Evolutionary conservation across 1,284 basidiomycete genomes (phyloP), one percentile per base, ranked within the genome.

Genomic region (Rhodofomes roseus): DNA sequence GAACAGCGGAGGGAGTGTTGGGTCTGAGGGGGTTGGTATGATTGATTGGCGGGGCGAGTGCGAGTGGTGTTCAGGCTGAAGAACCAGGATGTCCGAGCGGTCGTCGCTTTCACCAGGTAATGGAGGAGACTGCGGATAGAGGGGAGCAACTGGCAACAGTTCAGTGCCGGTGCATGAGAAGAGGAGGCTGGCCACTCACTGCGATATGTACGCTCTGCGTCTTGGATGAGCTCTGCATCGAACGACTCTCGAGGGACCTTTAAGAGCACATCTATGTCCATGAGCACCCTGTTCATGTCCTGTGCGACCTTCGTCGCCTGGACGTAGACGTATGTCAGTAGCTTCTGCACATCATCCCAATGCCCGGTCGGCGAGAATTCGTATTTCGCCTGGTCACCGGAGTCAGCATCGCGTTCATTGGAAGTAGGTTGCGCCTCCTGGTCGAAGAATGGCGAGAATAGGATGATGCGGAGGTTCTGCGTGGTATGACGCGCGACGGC

Each of bases 311-410:
- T 85, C 23, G 86, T 86, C 18, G 89, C 86, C 66, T 89, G 86
- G 8, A 90, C 87, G 68, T 92, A 92, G 53, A 87, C 81, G 69
- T 82, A 89, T 0, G 89, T 88, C 62, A 92, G 76, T 36, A 91
- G 76, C 9, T 79, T 74, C 72, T 91, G 89, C 1, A 91, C 79
- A 27, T 79, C 78, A 60, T 82, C 74, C 81, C 85, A 92, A 44
- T 70, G 71, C 18, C 71, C 73, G 5, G 81, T 80, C 48, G 79
- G 83, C 16, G 82, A 81, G n/a, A 82, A 36, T 7, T 23, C 11
- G 39, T n/a, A 66, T 7, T 73, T 74, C 39, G 39, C 8, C 12
- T 29, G 6, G 14, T 27, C 40, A 23, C 16, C 31, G 8, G 31
- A 39, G 16, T 22, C 40, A n/a, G 23, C 16, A 14, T n/a, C 25